phyloP scores from a whole-genome alignment of 352 stramenopile species.

The Peronosclerospora sorghi region DNA sequence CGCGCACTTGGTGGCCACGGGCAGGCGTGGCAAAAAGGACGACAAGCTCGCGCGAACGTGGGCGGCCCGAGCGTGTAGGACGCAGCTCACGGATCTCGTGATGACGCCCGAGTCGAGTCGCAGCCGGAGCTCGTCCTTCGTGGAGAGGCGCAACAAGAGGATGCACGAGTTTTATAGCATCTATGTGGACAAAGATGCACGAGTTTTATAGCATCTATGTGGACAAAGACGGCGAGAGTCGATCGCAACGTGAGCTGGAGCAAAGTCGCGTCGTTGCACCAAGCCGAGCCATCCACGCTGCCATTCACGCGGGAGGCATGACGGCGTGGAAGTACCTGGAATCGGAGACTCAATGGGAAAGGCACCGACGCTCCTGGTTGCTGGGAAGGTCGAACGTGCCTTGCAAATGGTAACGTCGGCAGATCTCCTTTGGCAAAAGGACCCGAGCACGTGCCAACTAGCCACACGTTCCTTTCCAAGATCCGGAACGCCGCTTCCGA shows the following conservation, averaged over 20 bases:
- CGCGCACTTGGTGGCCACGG: conserved; percentile 17
- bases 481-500: conserved; percentile 14
- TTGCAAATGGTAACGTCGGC: conserved; percentile 15
- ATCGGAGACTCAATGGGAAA: conserved; percentile 10
- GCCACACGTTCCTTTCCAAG: conserved; percentile 6
- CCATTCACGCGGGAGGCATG: conserved; percentile 10
- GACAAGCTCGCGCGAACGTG: conserved; percentile 14
- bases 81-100: conserved; percentile 11
- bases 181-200: conserved; percentile 15
- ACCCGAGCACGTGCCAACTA: too few relatives aligned
- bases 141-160: too few relatives aligned
- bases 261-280: too few relatives aligned
- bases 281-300: conserved; percentile 16
- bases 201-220: conserved; percentile 18
- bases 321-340: conserved; percentile 22
- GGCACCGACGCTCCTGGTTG: conserved; percentile 5
- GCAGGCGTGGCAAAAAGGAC: conserved; percentile 16
- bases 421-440: conserved; percentile 15
- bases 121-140: too few relatives aligned
- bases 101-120: conserved; percentile 4
- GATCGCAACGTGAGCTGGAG: too few relatives aligned
- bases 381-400: conserved; percentile 13
- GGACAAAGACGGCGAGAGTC: conserved; percentile 9
- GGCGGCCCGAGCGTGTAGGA: conserved; percentile 9
- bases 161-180: conserved; percentile 13